Evolutionary conservation across 129 eudicot species (phyloP).

Genomic region (Heracleum sosnowskyi): DNA sequence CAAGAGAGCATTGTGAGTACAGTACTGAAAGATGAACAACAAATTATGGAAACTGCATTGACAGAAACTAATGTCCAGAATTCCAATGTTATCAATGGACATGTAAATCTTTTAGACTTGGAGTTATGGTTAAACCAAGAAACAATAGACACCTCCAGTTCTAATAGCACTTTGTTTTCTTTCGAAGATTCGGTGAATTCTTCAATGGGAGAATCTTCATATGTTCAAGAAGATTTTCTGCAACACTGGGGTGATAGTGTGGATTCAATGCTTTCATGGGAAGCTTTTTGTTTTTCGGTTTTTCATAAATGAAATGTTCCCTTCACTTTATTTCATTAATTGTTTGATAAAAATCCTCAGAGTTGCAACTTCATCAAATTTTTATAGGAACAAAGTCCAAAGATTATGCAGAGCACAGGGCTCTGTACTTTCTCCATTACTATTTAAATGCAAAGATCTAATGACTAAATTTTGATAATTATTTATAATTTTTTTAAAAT

Average conservation of each 20-base stretch:
- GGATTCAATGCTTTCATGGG: constrained; percentile 55
- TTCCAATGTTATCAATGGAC: constrained; percentile 11
- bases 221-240: constrained; percentile 23
- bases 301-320: neutral
- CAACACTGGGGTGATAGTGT: constrained; percentile 47
- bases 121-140: constrained; percentile 33
- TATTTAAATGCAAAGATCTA: too few relatives aligned
- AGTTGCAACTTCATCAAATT: neutral
- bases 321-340: neutral
- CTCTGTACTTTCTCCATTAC: too few relatives aligned
- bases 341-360: neutral
- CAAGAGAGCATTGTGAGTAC: constrained; percentile 4
- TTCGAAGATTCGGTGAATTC: constrained; percentile 31
- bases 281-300: constrained; percentile 24
- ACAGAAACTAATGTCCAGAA: constrained; percentile 16
- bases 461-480: too few relatives aligned
- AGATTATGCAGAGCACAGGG: neutral
- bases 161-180: constrained; percentile 25
- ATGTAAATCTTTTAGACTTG: constrained; percentile 14
- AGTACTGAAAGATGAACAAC: constrained; percentile 9
- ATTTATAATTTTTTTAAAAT: too few relatives aligned
- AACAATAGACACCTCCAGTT: constrained; percentile 6
- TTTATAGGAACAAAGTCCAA: too few relatives aligned
- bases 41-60: neutral
- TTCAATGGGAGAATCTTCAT: constrained; percentile 26